Evolutionary conservation across 1,139 yeast species (phyloP), one percentile per base, ranked within the genome.

Genomic region (Diutina scorzettiae): DNA sequence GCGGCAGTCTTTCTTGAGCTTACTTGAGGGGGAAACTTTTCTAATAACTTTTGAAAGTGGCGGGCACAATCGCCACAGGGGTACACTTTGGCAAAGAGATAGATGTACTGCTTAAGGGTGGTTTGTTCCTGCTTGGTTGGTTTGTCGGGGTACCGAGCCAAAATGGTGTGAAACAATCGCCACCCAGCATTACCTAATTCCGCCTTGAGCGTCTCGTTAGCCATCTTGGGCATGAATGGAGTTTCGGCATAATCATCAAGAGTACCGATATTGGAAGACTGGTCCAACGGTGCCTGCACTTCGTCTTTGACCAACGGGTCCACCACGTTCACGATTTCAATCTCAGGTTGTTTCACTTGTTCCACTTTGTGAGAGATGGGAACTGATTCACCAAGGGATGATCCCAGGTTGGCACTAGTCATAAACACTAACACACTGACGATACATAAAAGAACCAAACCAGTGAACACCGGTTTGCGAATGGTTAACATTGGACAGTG

Each of bases 21-120:
- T 2, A 83, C 72, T 55, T 93, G 98, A 2, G 96, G 96, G 1
- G 98, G 98, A 53, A 68, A 77, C 51, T 81, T 69, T 43, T 64
- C 55, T 46, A 91, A 63, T 50, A 89, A 64, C 51, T 71, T 61
- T 48, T 76, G 82, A 59, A 91, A 91, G 59, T 91, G 98, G 50
- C 86, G 70, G 0, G 98, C 96, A 64, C 97, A 89, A 57, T 89
- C 96, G 5, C 96, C 94, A 60, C 95, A 85, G 0, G 95, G 95
- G 50, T 85, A 85, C 14, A 84, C 85, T 52, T 83, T 85, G 2
- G 83, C 84, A 61, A 81, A 82, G 30, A 78, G 61, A 9, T 57
- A 67, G 46, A 73, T 70, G 55, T 69, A 81, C 46, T 60, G 71
- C 16, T 56, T 52, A 42, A 91, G 64, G 7, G 93, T 81, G 29